Evolutionary conservation across 306 rosid genomes (phyloP), one percentile per base, ranked within the genome.

Genomic region (Quercus rubra): DNA sequence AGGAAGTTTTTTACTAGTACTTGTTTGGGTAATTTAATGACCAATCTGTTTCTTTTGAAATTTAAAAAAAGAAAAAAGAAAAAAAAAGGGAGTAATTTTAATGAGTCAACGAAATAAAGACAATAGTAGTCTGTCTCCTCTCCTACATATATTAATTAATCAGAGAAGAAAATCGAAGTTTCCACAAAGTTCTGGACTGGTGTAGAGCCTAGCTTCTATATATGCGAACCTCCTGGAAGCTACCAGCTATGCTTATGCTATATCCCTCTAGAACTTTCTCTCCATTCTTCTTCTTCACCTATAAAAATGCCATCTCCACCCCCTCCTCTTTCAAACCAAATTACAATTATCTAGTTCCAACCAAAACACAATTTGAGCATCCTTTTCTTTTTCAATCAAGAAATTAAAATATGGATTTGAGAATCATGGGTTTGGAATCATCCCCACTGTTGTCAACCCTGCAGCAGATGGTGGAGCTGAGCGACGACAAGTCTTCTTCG

Each of bases 391-490:
- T 43, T 5, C 28, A 1, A 0, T 6, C 31, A 49, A 17, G 77
- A 80, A 83, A 81, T 58, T 73, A 13, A 38, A 76, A 6, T 3
- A 95, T 92, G 99, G 99, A 92, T 71, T 5, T 92, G 67, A 87
- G 94, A 85, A 15, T 92, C 30, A 38, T 88, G 87, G 91, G 93
- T 13, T 23, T 88, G 19, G 99, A 95, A 0, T 66, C 91, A 0
- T 66, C 91, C 4, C 99, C 98, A 0, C 6, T 95, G n/a, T 27
- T 92, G 35, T 83, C 79, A 46, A 83, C 97, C 0, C 77, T 95
- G 13, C 94, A 92, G 19, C 98, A 90, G 5, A 66, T 95, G 41
- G 80, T 83, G 76, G 93, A 91, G 3, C 2, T 75, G 3, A 20
- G 84, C 0, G 97, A 89, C 1, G 92, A 91, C 7, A 91, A 84